Evolutionary conservation across 371 early-diverging fungal species (phyloP), one percentile per base, ranked within the genome.

Genomic region (Dichotomocladium elegans): DNA sequence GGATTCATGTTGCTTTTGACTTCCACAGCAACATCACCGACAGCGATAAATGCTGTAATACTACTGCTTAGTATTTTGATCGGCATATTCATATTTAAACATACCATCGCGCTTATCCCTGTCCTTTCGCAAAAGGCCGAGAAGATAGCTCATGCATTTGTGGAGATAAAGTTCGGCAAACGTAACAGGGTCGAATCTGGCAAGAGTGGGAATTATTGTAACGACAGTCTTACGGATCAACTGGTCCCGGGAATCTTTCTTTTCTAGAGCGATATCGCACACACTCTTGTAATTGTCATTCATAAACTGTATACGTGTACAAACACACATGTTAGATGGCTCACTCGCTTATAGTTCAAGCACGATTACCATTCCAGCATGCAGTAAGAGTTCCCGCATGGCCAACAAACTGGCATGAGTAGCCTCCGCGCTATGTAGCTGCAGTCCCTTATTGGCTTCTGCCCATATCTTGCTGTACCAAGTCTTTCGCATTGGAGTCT

Each of bases 391-490:
- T 63, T 91, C 93, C 41, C 88, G 74, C 62, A 89, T 81, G 0
- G 89, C 88, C 47, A 98, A 72, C 22, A 97, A 72, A 30, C 90
- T 85, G 3, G 94, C 97, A 64, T 98, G 97, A 14, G 90, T 85
- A n/a, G 87, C 80, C 50, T 98, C 99, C 2, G 81, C 72, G 33
- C 70, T 86, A 27, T 76, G 82, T 31, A 80, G 57, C 47, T 86
- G 87, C 40, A 94, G 65, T 8, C 92, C 92, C 40, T 84, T 79
- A 49, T 85, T 83, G 4, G 87, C 87, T 48, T 96, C 96, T n/a
- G 92, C 90, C 68, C 85, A 87, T 31, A 95, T 86, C 41, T 87
- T 85, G 43, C 65, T 70, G 62, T 92, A 94, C 90, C 90, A 91
- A 24, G 76, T 77, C 48, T 67, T 62, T 45, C 88, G 71, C 41